Conservation (phyloP, 495 filamentous ascomycete genomes). For the Penicillium nucicola region DNA sequence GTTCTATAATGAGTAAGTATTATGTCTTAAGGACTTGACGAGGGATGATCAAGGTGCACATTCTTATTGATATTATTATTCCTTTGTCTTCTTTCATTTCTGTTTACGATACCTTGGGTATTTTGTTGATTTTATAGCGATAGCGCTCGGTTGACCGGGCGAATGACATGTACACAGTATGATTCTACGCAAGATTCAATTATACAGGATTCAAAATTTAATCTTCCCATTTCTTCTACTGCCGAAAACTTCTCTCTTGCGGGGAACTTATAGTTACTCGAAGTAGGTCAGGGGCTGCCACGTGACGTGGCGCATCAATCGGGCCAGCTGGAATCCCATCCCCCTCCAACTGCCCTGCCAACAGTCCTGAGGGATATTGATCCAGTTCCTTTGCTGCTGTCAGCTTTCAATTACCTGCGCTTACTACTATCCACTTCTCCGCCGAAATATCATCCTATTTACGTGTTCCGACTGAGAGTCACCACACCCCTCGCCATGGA, state of each 20-base stretch:
- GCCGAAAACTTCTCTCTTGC: background rate
- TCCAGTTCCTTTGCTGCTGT: constrained; percentile 11
- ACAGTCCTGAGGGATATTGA: constrained; percentile 17
- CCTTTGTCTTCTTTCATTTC: constrained; percentile 18
- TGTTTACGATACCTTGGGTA: constrained; percentile 33
- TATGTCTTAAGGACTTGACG: constrained; percentile 21
- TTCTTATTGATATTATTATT: constrained; percentile 28
- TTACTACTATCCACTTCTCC: background rate
- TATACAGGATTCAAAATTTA: background rate
- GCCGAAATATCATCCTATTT: background rate
- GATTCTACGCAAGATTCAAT: constrained; percentile 3
- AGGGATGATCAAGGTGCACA: constrained; percentile 23
- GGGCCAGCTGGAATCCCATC: constrained; percentile 35
- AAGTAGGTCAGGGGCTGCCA: constrained; percentile 34
- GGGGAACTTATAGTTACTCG: background rate
- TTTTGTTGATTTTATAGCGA: constrained; percentile 29
- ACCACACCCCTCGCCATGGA: constrained; percentile 60
- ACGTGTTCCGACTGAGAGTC: constrained; percentile 14
- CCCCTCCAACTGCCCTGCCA: constrained; percentile 14
- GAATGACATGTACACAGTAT: constrained; percentile 29
- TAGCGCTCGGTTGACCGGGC: constrained; percentile 14
- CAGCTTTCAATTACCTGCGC: constrained; percentile 8
- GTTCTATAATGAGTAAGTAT: constrained; percentile 72
- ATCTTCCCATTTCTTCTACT: background rate
- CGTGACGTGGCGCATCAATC: constrained; percentile 38